Evolutionary conservation across 2,329 filamentous ascomycete species (phyloP), one percentile per base, ranked within the genome.

Genomic region (Beauveria rudraprayagi): DNA sequence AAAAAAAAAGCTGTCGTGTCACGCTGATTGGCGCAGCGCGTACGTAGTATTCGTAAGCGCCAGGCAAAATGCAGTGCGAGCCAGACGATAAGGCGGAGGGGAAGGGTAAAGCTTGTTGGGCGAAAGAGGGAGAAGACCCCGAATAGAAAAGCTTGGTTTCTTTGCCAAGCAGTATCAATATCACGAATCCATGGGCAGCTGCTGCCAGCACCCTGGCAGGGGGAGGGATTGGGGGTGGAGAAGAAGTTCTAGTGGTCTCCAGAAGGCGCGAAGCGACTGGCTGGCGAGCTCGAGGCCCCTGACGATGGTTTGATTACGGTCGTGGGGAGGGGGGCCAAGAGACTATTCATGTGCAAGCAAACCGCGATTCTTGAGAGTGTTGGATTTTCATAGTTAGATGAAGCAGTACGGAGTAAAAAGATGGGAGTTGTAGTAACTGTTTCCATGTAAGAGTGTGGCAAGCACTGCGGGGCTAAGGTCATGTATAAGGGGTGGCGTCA

Each of bases 1-100:
- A 46, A 28, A 28, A 9, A 22, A n/a, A 46, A 24, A 22, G 41
- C 8, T 28, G 46, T 19, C 24, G 56, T 51, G 30, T n/a, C 22
- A 43, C 56, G 30, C n/a, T 58, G 56, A 58, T 58, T 58, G 56
- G 46, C 46, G 56, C 44, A 58, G 44, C 30, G 11, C 8, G 34
- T 34, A 34, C 30, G 30, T 9, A 11, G 30, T 22, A 22, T 22
- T 22, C 19, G 19, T 58, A 58, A 43, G 56, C 56, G 56, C 56
- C 30, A 24, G 22, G 22, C 4, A 34, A 3, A 16, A 50, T 19
- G 14, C 4, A 19, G 48, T 51, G 26, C 17, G 26, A 30, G 19
- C 26, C 26, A 22, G 19, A 28, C 30, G 11, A 34, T 14, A 34
- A 34, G 30, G 30, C 30, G 10, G 10, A 34, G 3, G 30, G 28